Base-by-base conservation (phyloP, 331 rosid species). In the Pyracantha coccinea region DNA sequence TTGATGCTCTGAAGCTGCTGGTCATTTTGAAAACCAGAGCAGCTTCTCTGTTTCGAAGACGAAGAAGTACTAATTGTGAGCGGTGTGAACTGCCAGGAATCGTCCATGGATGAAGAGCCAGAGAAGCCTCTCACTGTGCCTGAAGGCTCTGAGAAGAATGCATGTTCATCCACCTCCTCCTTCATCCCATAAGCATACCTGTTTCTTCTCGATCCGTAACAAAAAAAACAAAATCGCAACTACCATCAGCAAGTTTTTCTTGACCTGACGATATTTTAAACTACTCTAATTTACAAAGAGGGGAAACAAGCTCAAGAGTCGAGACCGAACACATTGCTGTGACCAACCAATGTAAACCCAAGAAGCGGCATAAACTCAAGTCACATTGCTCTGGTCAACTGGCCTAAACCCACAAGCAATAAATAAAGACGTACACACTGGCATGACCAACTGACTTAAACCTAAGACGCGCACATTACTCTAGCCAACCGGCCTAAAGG, bases 131-230 rank as follows among this genome's bases (percentile, higher is more conserved):
- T 88, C 83, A 85, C 82, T 25, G 84, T 82, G 57, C 97, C 93
- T 58, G 92, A 85, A 35, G 96, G 96, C 76, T 92, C 97, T 0
- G 91, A 86, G 81, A 89, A 88, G 83, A 95, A 92, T 47, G 89
- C 88, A 80, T 92, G 96, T 72, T 92, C 96, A 77, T 88, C 96
- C 60, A 85, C 95, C 75, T 92, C 96, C 69, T 88, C 96, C 80
- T 83, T 94, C 80, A 80, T 72, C 73, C 96, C 97, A 80, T 88
- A 89, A 72, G 82, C 83, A 80, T 84, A 85, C 84, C 96, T 85
- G 83, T 79, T 82, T 84, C 84, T 88, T 85, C 83, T 83, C 78
- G 77, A 19, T 52, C 20, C 17, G 21, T 14, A 61, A 27, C 17
- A 61, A 27, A 28, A 27, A 61, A 44, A 23, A 25, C 32, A 72